Conservation (phyloP, 768 basidiomycete species). For the Epithele typhae region DNA sequence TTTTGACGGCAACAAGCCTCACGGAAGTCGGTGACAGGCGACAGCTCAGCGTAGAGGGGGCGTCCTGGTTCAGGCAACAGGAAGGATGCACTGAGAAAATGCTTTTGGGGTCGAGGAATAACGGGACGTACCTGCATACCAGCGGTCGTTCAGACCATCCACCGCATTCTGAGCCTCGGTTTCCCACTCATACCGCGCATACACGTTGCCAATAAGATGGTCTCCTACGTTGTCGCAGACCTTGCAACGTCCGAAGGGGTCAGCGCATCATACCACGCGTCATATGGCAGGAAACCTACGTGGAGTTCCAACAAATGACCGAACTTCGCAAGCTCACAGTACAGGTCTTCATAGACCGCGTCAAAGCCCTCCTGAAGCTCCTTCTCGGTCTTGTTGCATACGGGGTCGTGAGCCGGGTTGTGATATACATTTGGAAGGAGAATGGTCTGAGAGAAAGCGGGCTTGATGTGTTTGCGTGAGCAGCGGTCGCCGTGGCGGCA, state of each 20-base stretch:
- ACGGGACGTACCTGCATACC: conserved; percentile 81
- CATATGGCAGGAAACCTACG: conserved; percentile 40
- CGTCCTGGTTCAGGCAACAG: too few species aligned
- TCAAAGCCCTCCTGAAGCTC: conserved; percentile 91
- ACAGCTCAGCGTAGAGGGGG: conserved; percentile 94
- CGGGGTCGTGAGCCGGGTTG: conserved; percentile 92
- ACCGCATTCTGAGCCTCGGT: conserved; percentile 94
- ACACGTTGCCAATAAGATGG: conserved; percentile 96
- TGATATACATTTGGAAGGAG: conserved; percentile 97
- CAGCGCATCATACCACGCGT: too few species aligned
- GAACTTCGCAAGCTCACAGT: conserved; percentile 91
- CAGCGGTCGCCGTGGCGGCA: conserved; percentile 98
- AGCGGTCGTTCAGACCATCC: conserved; percentile 89
- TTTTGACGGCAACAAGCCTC: conserved; percentile 99
- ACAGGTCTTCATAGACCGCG: conserved; percentile 92
- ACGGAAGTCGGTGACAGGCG: conserved; percentile 97
- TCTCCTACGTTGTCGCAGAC: conserved; percentile 99
- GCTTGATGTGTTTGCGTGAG: conserved; percentile 97
- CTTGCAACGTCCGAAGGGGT: conserved; percentile 29
- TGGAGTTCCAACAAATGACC: conserved; percentile 95
- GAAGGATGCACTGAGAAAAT: too few species aligned
- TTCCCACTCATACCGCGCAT: conserved; percentile 98
- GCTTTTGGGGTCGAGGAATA: too few species aligned
- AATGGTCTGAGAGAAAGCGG: conserved; percentile 96
- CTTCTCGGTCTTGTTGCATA: conserved; percentile 82